Conservation (phyloP, 1,284 basidiomycete genomes). For the Phellinidium pouzarii region DNA sequence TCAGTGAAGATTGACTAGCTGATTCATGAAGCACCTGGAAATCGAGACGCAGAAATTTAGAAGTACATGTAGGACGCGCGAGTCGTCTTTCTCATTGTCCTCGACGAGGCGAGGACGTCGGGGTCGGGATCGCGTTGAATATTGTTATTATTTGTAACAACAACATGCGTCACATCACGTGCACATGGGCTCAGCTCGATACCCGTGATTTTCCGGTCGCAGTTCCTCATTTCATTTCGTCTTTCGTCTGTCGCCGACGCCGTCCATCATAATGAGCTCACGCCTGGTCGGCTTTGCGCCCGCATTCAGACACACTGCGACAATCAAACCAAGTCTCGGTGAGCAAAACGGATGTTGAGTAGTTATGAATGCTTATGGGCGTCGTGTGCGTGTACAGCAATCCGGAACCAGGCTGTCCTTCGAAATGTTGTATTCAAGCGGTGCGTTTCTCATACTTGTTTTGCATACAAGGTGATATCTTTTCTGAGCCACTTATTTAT, state of each 20-base stretch:
- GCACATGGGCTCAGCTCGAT: too few species aligned
- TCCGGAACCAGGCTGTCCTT: constrained; percentile 37
- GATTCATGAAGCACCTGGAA: too few species aligned
- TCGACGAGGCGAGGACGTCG: too few species aligned
- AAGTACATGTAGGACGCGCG: too few species aligned
- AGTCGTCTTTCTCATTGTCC: too few species aligned
- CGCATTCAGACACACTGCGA: constrained; percentile 44
- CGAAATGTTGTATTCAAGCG: constrained; percentile 41
- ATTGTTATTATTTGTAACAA: too few species aligned
- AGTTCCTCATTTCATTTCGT: constrained; percentile 12
- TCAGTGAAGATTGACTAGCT: too few species aligned
- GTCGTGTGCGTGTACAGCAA: constrained; percentile 25
- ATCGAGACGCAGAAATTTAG: too few species aligned
- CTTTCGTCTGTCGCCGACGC: constrained; percentile 2
- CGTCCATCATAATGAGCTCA: constrained; percentile 38
- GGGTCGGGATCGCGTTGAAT: too few species aligned
- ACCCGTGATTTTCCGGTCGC: constrained; percentile 23
- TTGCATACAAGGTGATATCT: background rate
- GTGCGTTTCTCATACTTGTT: constrained; percentile 29
- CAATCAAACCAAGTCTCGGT: constrained; percentile 47
- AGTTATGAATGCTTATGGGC: constrained; percentile 16
- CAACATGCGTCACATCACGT: too few species aligned
- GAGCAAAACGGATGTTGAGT: constrained; percentile 17
- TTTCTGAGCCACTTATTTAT: background rate
- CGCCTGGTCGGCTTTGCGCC: constrained; percentile 47